Conservation (phyloP, 129 eudicot genomes). For the Flaveria robusta region DNA sequence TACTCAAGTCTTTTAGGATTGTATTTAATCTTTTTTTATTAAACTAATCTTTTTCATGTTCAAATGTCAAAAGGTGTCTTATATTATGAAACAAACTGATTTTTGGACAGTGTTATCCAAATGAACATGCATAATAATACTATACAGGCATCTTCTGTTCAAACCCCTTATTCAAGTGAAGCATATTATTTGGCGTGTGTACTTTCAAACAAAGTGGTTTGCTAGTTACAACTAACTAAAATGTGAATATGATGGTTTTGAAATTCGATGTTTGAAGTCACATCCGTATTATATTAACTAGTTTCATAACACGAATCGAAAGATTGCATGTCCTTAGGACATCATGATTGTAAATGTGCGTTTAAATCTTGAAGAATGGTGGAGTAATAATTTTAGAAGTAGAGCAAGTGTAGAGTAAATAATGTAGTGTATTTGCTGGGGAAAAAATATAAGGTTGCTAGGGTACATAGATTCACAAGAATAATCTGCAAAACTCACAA, state of each 20-base stretch:
- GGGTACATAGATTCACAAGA: too few relatives aligned
- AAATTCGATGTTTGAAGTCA: not conserved
- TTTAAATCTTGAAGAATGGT: too few relatives aligned
- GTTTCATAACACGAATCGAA: too few relatives aligned
- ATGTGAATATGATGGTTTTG: not conserved
- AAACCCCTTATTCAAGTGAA: not conserved
- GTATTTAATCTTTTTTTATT: not conserved
- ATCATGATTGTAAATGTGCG: too few relatives aligned
- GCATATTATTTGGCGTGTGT: not conserved
- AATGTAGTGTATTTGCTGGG: too few relatives aligned
- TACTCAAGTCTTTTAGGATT: not conserved
- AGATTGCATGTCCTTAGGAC: too few relatives aligned
- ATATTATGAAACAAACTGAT: not conserved
- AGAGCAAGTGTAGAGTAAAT: too few relatives aligned
- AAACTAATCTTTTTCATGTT: not conserved
- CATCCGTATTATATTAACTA: too few relatives aligned
- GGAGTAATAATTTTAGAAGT: too few relatives aligned
- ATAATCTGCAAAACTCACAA: not conserved
- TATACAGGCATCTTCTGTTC: not conserved
- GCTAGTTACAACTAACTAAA: not conserved
- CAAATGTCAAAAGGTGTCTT: not conserved
- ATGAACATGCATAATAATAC: not conserved
- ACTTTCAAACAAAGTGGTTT: not conserved
- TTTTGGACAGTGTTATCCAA: not conserved
- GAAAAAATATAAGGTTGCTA: too few relatives aligned